These are phyloP conservation scores for Cylindrodendrum hubeiense DNA, from an alignment of 2,329 filamentous ascomycete genomes.

Conservation along the genomic window DNA sequence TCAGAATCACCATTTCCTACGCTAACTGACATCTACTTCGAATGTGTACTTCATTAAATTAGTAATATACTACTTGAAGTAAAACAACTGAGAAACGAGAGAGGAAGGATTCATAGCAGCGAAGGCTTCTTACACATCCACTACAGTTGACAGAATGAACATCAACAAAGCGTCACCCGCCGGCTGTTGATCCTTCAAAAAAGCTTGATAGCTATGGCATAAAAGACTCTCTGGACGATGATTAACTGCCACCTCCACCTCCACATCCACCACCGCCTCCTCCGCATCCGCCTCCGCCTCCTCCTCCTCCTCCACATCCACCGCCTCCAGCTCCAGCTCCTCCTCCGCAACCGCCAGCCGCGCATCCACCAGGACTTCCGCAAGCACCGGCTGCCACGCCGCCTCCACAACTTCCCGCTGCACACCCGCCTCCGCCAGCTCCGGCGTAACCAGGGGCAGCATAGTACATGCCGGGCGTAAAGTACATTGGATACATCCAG, in stretches of 20 bases:
- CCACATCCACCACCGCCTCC: constrained; percentile 3
- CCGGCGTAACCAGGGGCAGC: constrained; percentile 54
- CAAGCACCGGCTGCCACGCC: constrained; percentile 57
- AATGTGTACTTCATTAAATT: too few relatives aligned
- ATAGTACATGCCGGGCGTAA: constrained; percentile 60
- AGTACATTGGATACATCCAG: constrained; percentile 57
- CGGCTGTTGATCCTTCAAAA: too few relatives aligned
- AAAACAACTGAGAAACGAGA: too few relatives aligned
- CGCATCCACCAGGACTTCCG: constrained; percentile 51
- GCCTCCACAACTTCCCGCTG: constrained; percentile 62
- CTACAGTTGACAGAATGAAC: too few relatives aligned
- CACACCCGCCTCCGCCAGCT: constrained; percentile 51
- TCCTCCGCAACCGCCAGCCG: constrained; percentile 35
- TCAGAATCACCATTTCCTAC: too few relatives aligned
- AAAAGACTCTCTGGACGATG: too few relatives aligned
- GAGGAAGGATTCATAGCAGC: too few relatives aligned
- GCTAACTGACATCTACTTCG: too few relatives aligned
- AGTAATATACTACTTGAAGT: too few relatives aligned
- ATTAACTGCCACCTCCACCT: background rate
- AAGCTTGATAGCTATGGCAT: too few relatives aligned
- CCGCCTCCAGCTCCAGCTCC: constrained; percentile 34
- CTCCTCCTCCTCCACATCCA: constrained; percentile 28
- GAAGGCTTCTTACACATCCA: too few relatives aligned
- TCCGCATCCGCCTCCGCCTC: constrained; percentile 26
- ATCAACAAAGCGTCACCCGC: too few relatives aligned